Evolutionary conservation across 2,329 filamentous ascomycete genomes (phyloP).

Genomic region (Fusarium pseudograminearum): DNA sequence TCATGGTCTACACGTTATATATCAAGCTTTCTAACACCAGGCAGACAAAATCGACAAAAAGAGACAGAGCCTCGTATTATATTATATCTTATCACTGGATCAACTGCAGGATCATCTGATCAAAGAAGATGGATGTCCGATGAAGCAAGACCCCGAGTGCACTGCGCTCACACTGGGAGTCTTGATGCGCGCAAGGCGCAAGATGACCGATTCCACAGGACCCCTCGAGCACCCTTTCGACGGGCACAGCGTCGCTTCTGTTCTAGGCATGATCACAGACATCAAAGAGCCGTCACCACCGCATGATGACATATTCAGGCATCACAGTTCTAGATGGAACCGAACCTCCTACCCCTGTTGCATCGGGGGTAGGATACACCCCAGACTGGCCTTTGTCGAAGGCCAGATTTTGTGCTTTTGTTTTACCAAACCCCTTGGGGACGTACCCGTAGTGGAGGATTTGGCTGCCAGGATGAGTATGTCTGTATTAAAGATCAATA

Average conservation of each 20-base stretch:
- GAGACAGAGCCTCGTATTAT: rapidly evolving
- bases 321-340: too few relatives aligned
- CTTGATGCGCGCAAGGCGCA: background rate
- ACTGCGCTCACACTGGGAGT: background rate
- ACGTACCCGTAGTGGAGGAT: too few relatives aligned
- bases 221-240: background rate
- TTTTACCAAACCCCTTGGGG: too few relatives aligned
- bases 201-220: rapidly evolving
- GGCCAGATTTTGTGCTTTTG: too few relatives aligned
- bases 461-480: too few relatives aligned
- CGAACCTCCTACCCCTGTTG: background rate
- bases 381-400: too few relatives aligned
- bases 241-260: background rate
- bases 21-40: background rate
- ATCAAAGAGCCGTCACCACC: rapidly evolving
- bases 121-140: rapidly evolving
- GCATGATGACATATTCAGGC: background rate
- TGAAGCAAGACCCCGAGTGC: background rate
- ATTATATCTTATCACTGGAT: background rate
- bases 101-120: background rate
- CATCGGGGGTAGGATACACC: background rate
- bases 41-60: rapidly evolving
- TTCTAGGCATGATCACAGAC: too few relatives aligned
- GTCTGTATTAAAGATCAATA: too few relatives aligned
- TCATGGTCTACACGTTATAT: background rate